phyloP scores from a whole-genome alignment of 805 yeast species.

The Myxozyma geophila region DNA sequence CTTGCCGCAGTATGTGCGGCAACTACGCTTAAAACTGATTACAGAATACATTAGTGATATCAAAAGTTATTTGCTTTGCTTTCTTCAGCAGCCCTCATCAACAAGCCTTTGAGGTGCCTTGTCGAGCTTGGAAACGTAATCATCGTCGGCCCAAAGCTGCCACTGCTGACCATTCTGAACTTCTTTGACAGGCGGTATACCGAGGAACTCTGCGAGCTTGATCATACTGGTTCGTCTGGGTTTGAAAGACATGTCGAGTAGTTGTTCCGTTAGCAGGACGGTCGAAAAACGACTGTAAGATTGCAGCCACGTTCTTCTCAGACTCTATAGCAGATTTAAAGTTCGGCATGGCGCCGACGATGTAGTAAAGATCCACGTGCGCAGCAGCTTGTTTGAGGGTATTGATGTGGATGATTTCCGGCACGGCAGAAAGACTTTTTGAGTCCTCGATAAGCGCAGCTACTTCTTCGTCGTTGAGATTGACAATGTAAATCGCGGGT shows the following conservation, averaged over 20 bases:
- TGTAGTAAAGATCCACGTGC: neutral
- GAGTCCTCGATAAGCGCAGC: neutral
- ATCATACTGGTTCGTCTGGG: neutral
- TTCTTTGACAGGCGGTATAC: neutral
- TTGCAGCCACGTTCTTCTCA: neutral
- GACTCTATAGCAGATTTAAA: neutral
- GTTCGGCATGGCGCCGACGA: conserved; percentile 2
- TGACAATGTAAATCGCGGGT: conserved; percentile 6
- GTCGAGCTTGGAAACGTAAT: neutral
- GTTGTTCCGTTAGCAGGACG: neutral
- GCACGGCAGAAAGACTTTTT: neutral
- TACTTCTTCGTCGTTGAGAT: neutral
- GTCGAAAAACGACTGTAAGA: neutral
- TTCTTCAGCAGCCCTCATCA: neutral
- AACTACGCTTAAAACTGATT: no score
- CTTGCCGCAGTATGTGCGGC: no score
- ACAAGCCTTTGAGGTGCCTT: neutral
- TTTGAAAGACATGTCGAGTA: conserved; percentile 14
- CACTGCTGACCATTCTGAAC: neutral
- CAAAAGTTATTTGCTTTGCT: neutral
- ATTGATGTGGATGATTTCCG: neutral
- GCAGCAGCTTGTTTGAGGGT: neutral
- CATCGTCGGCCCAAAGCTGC: conserved; percentile 7
- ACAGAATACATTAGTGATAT: neutral
- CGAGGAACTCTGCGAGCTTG: neutral